Base-by-base conservation (phyloP, 768 basidiomycete species). In the Rhizopogon roseolus region DNA sequence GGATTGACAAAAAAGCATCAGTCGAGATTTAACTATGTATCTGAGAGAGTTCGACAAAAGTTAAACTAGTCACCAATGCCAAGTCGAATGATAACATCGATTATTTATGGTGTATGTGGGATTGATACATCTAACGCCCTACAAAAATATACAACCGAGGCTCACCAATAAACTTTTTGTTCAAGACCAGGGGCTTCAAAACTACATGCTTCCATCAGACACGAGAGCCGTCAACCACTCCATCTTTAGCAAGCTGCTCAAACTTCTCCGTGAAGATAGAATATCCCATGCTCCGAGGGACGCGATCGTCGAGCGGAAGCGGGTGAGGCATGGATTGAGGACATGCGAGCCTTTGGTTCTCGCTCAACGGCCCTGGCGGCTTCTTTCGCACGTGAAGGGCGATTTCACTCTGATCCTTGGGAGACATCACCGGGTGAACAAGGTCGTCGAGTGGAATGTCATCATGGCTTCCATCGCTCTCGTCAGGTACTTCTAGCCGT, bases 361-460 rank as follows among this genome's bases (percentile, higher is more conserved):
- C 50, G 14, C 16, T 36, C 14, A 48, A 25, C 27, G 40, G 11
- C 7, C 17, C 14, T n/a, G 44, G 40, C 11, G 17, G 42, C 38
- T 40, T 54, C 27, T 14, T 58, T 41, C 29, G 60, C 17, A 71
- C 50, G 3, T 62, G 42, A 29, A 64, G n/a, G 14, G 53, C 51
- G 5, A 61, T 4, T 9, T 14, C 10, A 5, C 25, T 46, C 39
- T 34, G 34, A 19, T 3, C 14, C 11, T 4, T 46, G 53, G 17
- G 29, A 0, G 8, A 29, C 5, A 16, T 42, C 32, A 6, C 55
- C n/a, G 4, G 6, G 8, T 41, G 38, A 19, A 55, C 36, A n/a
- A 72, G 57, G 51, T 68, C 52, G 5, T 61, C 57, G 28, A 74
- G 62, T 22, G 50, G 36, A 13, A 66, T 58, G 1, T 52, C 54